phyloP scores from a whole-genome alignment of 164 flowering plant species.

The Nelumbo lutea region DNA sequence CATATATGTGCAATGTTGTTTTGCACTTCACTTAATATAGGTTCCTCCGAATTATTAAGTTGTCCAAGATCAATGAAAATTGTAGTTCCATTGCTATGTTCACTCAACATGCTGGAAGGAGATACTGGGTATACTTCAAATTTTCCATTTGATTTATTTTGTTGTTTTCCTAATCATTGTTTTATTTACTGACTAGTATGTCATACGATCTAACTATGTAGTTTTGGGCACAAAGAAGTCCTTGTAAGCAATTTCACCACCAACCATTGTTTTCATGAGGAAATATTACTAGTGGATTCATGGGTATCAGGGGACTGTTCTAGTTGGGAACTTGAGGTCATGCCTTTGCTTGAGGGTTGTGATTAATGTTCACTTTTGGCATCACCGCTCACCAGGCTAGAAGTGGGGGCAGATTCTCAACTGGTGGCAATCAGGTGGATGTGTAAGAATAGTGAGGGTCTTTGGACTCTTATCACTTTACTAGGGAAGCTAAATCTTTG shows the following conservation, averaged over 20 bases:
- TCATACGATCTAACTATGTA: not conserved
- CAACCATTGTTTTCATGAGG: no score
- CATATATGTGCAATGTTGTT: not conserved
- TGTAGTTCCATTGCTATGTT: slow-evolving; percentile 65
- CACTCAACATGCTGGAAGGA: slow-evolving; percentile 96
- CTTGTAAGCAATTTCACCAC: not conserved
- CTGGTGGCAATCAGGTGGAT: no score
- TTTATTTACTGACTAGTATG: not conserved
- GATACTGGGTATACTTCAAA: slow-evolving; percentile 74
- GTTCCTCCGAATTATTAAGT: slow-evolving; percentile 23
- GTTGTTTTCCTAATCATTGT: slow-evolving; percentile 2
- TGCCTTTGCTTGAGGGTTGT: no score
- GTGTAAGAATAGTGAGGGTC: no score
- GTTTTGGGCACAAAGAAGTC: not conserved
- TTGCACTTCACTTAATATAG: slow-evolving; percentile 15
- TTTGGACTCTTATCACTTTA: no score
- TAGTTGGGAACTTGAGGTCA: no score
- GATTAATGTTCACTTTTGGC: no score
- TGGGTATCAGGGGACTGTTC: no score
- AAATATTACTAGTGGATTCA: no score
- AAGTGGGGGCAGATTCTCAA: no score
- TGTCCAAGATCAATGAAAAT: slow-evolving; percentile 39
- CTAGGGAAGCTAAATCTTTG: no score
- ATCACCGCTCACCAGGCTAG: no score
- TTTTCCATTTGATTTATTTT: not conserved